Conservation (phyloP, 495 filamentous ascomycete genomes). For the Cenococcum geophilum region DNA sequence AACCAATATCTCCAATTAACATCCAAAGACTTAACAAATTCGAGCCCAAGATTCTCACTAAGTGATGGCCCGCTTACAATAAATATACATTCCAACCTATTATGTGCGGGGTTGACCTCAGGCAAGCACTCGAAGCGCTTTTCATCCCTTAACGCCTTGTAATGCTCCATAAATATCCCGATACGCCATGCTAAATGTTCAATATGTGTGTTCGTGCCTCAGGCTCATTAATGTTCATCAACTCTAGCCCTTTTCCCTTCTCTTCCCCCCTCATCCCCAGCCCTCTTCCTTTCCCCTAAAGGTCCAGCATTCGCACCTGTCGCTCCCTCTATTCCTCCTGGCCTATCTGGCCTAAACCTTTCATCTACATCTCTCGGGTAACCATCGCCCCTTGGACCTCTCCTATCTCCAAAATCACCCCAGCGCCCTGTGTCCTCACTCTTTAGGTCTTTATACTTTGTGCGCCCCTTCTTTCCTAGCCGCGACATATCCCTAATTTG, state of each 20-base stretch:
- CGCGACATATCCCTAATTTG: slow-evolving; percentile 92
- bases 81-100: neutral
- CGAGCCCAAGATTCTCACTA: no score
- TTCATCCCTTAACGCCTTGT: neutral
- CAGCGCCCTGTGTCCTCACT: slow-evolving; percentile 88
- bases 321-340: slow-evolving; percentile 22
- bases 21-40: no score
- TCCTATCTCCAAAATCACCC: slow-evolving; percentile 57
- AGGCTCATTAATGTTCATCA: slow-evolving; percentile 7
- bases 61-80: no score
- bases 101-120: neutral
- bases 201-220: neutral
- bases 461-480: slow-evolving; percentile 85
- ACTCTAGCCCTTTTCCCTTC: slow-evolving; percentile 26
- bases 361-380: slow-evolving; percentile 35
- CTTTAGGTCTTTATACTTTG: slow-evolving; percentile 81
- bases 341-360: slow-evolving; percentile 35
- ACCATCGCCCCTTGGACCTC: slow-evolving; percentile 37
- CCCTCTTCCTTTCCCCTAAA: slow-evolving; percentile 50
- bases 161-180: neutral
- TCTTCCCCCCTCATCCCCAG: slow-evolving; percentile 39
- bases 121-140: neutral
- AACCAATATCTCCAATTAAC: no score
- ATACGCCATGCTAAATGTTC: slow-evolving; percentile 1
- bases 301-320: slow-evolving; percentile 58